Conservation (phyloP, 2,329 filamentous ascomycete species). For the Pseudogymnoascus sp. region DNA sequence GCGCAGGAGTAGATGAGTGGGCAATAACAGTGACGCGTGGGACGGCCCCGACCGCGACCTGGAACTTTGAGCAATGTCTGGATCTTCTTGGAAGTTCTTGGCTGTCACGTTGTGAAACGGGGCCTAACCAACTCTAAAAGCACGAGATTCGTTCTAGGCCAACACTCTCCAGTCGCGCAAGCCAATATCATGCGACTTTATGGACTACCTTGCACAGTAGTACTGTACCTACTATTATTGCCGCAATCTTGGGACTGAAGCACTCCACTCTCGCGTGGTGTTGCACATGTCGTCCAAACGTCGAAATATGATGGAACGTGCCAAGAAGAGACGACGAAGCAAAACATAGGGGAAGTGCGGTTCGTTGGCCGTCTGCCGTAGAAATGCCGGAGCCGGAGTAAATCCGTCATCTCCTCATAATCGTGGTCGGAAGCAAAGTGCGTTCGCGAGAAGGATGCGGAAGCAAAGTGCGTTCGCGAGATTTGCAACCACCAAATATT, state of each 20-base stretch:
- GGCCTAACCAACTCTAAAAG: not conserved
- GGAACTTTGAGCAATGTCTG: not conserved
- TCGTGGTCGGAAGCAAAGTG: too few species aligned
- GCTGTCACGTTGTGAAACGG: not conserved
- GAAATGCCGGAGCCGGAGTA: not conserved
- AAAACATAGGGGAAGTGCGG: not conserved
- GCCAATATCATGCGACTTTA: not conserved
- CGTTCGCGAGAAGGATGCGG: too few species aligned
- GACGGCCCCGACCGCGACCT: not conserved
- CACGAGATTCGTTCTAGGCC: not conserved
- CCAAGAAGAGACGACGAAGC: not conserved
- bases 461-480: too few species aligned
- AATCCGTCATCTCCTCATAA: not conserved
- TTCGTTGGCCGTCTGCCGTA: not conserved
- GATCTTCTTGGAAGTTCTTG: slow-evolving; percentile 7
- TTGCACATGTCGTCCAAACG: not conserved
- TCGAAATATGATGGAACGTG: not conserved
- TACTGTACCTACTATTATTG: not conserved
- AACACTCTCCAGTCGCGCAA: not conserved
- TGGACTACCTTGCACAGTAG: not conserved
- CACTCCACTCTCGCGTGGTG: not conserved
- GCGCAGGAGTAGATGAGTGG: not conserved
- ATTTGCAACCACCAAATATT: too few species aligned
- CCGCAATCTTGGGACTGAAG: not conserved
- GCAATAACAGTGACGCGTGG: not conserved